Percentiles rank a stretch among this genome's conserved stretches.
Evolutionary conservation across 805 yeast genomes (phyloP).

Genomic region (Sungouiozyma intestinalis): DNA sequence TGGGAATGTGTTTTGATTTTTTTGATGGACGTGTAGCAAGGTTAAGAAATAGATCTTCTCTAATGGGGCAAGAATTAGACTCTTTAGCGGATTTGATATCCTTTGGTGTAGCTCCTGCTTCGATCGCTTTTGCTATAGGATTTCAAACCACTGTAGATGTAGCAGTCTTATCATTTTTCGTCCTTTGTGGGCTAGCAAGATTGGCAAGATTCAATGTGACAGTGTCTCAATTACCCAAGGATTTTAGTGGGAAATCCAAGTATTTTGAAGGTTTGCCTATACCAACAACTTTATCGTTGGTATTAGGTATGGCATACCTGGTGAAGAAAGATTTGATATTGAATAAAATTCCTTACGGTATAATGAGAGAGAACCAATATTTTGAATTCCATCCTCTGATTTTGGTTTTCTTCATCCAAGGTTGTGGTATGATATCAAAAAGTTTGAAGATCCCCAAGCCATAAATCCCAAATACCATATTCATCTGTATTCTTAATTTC

Average conservation of each 20-base stretch:
- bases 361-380: constrained; percentile 40
- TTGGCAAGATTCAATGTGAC: constrained; percentile 94
- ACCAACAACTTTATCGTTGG: constrained; percentile 75
- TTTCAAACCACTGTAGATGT: constrained; percentile 77
- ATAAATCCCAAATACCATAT: constrained; percentile 9
- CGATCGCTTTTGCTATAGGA: constrained; percentile 86
- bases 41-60: constrained; percentile 77
- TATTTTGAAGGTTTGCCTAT: constrained; percentile 96
- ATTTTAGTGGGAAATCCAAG: constrained; percentile 71
- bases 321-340: constrained; percentile 43
- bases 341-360: constrained; percentile 57
- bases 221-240: constrained; percentile 87
- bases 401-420: constrained; percentile 59
- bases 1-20: constrained; percentile 91
- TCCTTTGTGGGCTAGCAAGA: constrained; percentile 86
- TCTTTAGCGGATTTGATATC: constrained; percentile 91
- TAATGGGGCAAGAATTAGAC: constrained; percentile 96
- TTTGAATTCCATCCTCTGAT: constrained; percentile 70
- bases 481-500: too few relatives aligned
- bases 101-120: constrained; percentile 92
- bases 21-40: constrained; percentile 97
- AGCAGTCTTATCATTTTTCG: constrained; percentile 67
- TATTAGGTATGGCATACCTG: constrained; percentile 58
- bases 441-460: constrained; percentile 87
- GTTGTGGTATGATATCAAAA: constrained; percentile 87